These are phyloP conservation scores for Massarina eburnea DNA, from an alignment of 2,329 filamentous ascomycete species.

Conservation along the genomic window DNA sequence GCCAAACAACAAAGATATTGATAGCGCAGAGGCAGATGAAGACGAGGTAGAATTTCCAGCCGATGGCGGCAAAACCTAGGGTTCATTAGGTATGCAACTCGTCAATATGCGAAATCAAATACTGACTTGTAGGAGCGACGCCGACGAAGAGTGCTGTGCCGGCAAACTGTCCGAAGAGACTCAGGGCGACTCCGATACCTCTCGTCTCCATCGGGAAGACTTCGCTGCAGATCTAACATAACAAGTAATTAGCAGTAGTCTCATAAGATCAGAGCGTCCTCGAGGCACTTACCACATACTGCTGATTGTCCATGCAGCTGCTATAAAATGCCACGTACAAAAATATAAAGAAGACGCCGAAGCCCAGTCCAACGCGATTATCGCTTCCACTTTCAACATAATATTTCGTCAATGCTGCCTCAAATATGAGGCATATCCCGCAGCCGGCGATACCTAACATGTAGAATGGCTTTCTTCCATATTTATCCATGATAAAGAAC, in stretches of 20 bases:
- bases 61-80: not conserved
- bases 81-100: not conserved
- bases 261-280: constrained; percentile 14
- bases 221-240: constrained; percentile 1
- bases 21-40: constrained; percentile 49
- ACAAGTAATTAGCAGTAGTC: not conserved
- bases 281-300: constrained; percentile 49
- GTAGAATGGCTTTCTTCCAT: constrained; percentile 11
- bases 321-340: constrained; percentile 11
- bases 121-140: constrained; percentile 18
- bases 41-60: constrained; percentile 18
- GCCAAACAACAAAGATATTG: constrained; percentile 25
- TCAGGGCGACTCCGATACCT: constrained; percentile 1
- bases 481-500: constrained; percentile 10
- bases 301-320: constrained; percentile 40
- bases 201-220: constrained; percentile 1
- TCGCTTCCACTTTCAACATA: constrained; percentile 10
- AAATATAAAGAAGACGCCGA: constrained; percentile 18
- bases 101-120: not conserved
- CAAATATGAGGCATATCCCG: constrained; percentile 8
- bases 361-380: constrained; percentile 15
- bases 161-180: constrained; percentile 2
- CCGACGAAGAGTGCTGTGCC: not conserved
- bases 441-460: constrained; percentile 7
- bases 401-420: constrained; percentile 9